Base-by-base conservation (phyloP, 106 monocot species). In the Dendrobium officinale region DNA sequence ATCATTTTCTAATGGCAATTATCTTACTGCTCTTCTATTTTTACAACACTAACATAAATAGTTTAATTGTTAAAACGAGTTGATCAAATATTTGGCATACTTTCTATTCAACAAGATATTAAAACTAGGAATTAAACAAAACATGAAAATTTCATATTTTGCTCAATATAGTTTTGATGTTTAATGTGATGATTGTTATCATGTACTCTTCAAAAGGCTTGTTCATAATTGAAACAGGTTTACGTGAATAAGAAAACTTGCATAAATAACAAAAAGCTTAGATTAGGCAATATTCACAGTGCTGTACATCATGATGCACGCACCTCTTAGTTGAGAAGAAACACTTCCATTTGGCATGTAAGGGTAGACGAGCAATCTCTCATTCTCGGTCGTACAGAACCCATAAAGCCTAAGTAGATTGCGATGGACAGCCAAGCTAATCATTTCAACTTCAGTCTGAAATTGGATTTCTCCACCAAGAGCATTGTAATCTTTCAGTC, bases 331-430 rank as follows among this genome's bases (percentile, higher is more conserved):
- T 68, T 82, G 84, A 75, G 79, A 85, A 27, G 82, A 81, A 80
- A 89, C 86, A 75, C 89, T 89, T 82, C 89, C 89, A 80, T 89
- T 89, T 43, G 89, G 82, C 86, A 89, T 86, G 72, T 82, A 89
- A 44, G 89, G 89, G 48, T 89, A 89, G 20, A 89, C 86, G 6
- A 89, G 86, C 3, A 89, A 79, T 56, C 86, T 84, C 80, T 89
- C 89, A 45, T 77, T 84, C 43, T 84, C 83, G 4, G 89, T 84
- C 15, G 79, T 78, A 75, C 89, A 89, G 67, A 89, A 89, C 7
- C 89, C 89, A 56, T 33, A 82, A 31, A 89, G 82, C 29, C 83
- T 59, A 18, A 89, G 86, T 27, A 89, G 89, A 75, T 89, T 89
- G 0, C 89, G 79, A 55, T 89, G 89, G 56, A 89, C 74, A 26